Base-by-base conservation (phyloP, 345 rosid species). In the Ricinus communis region DNA sequence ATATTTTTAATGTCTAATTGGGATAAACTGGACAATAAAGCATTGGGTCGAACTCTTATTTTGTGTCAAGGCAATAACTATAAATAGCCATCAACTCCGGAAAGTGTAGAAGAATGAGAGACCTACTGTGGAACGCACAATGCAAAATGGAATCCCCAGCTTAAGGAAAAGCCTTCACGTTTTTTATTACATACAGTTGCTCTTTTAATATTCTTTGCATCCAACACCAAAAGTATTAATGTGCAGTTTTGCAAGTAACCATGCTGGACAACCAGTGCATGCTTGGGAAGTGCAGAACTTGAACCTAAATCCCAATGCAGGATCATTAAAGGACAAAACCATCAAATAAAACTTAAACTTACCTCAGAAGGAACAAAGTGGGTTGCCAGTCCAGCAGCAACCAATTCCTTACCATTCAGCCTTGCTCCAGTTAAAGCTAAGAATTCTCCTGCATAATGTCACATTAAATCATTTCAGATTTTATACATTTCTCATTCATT, bases 291-390 rank as follows among this genome's bases (percentile, higher is more conserved):
- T 33, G 24, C 18, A 58, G 6, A 8, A 46, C 55, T 27, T 9
- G 27, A 28, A 16, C 31, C 0, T 3, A 38, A 2, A 41, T 24
- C 21, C 14, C 28, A 10, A 61, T 7, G 24, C 12, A 9, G 28
- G 16, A 43, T n/a, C n/a, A n/a, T n/a, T n/a, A n/a, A n/a, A n/a
- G n/a, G n/a, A 62, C n/a, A 53, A 52, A 47, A 24, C 22, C 27
- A 50, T 70, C 1, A 49, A 49, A 65, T 41, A 21, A 19, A 30
- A 65, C 40, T 72, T 25, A 56, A 64, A 73, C 86, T 78, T 51
- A 91, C 98, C 86, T 75, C 84, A 51, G 91, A 85, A 63, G 91
- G 93, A 63, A 94, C 96, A 80, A 90, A 94, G 80, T 94, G 97
- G 22, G 98, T 88, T 30, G 95, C 98, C 66, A 94, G 76, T 65